Percentiles rank a stretch among this genome's conserved stretches.
Evolutionary conservation across 164 flowering plant genomes (phyloP).

Genomic region (Warburgia ugandensis): DNA sequence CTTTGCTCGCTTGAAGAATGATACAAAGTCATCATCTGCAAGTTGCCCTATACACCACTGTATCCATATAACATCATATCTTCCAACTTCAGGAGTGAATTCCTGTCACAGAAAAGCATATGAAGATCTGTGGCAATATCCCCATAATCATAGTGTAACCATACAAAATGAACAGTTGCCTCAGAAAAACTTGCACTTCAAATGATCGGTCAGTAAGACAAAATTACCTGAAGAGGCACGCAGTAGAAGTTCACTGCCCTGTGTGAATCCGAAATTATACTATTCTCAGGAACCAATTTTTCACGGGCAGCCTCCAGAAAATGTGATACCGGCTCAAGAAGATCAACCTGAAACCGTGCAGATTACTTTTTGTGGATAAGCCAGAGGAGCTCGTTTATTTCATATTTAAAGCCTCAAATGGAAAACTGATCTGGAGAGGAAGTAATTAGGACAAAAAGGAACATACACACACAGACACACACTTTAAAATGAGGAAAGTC

Average conservation of each 20-base stretch:
- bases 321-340: constrained; percentile 95
- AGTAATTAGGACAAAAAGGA: too few species aligned
- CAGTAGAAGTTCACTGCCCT: constrained; percentile 72
- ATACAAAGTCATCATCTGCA: constrained; percentile 85
- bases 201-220: not conserved
- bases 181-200: not conserved
- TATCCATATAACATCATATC: constrained; percentile 96
- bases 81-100: constrained; percentile 73
- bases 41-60: constrained; percentile 99
- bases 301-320: constrained; percentile 83
- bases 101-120: constrained; percentile 74
- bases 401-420: too few species aligned
- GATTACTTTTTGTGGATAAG: not conserved
- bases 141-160: too few species aligned
- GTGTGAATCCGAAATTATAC: constrained; percentile 32
- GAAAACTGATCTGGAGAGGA: too few species aligned
- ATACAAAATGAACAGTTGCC: too few species aligned
- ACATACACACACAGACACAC: too few species aligned
- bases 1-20: constrained; percentile 91
- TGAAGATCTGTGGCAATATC: too few species aligned
- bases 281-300: constrained; percentile 46
- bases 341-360: constrained; percentile 62
- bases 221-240: constrained; percentile 80
- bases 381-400: too few species aligned
- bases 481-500: too few species aligned